Percentiles rank a stretch among this genome's conserved stretches.
Conservation (phyloP, 371 early-diverging fungal genomes). For the Synchytrium microbalum region DNA sequence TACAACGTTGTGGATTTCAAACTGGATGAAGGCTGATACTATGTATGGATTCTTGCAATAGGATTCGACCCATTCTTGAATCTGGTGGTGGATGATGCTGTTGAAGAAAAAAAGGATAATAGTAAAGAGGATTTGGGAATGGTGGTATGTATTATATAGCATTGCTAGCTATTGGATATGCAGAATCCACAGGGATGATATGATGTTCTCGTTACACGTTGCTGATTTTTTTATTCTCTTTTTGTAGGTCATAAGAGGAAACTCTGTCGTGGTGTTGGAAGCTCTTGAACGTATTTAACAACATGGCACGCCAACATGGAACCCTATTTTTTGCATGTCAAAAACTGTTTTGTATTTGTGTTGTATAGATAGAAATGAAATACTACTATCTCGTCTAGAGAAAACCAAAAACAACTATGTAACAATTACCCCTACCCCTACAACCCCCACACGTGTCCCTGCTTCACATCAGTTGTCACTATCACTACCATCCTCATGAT, state of each 20-base stretch:
- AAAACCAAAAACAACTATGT: no score
- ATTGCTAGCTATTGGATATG: background rate
- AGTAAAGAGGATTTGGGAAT: conserved; percentile 73
- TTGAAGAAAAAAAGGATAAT: conserved; percentile 66
- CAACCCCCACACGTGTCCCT: no score
- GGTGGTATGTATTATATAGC: conserved; percentile 55
- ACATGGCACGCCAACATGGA: no score
- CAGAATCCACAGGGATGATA: conserved; percentile 4
- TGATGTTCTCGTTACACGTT: background rate
- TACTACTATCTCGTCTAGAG: no score
- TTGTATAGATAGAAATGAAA: no score
- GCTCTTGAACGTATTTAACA: conserved; percentile 64
- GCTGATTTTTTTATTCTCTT: background rate
- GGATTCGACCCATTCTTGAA: conserved; percentile 99
- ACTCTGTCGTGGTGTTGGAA: conserved; percentile 85
- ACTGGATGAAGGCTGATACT: background rate
- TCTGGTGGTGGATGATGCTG: conserved; percentile 91
- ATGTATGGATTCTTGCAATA: conserved; percentile 10
- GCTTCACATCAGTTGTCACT: no score
- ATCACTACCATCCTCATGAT: conserved; percentile 87
- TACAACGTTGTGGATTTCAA: no score
- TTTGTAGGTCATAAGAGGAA: conserved; percentile 84
- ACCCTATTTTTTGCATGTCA: no score
- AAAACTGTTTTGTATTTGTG: no score
- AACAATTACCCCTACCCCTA: no score